A percentile compares a stretch with the other conserved stretches of the same genome.
Evolutionary conservation across 1,284 basidiomycete genomes (phyloP).

Genomic region (Phenoliferia sp.): DNA sequence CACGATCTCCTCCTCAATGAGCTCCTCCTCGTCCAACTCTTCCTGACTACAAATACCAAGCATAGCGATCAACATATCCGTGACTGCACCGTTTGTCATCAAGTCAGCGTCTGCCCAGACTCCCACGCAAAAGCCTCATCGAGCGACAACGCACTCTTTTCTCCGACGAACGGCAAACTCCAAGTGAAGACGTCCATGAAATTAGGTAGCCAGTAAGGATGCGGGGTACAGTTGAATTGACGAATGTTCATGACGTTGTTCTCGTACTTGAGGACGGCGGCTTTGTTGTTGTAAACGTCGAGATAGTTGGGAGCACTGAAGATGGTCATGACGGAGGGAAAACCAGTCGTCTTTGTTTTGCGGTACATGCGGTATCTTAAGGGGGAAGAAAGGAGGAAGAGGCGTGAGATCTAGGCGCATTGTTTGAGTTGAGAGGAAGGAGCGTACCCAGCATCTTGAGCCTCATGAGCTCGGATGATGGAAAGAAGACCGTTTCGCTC

Average conservation of each 20-base stretch:
- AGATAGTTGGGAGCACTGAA: slow-evolving; percentile 95
- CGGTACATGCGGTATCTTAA: slow-evolving; percentile 96
- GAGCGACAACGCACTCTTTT: slow-evolving; percentile 75
- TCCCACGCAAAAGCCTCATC: too few relatives aligned
- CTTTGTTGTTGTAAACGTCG: slow-evolving; percentile 95
- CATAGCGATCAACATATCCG: slow-evolving; percentile 93
- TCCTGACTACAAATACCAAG: slow-evolving; percentile 91
- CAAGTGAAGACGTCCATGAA: slow-evolving; percentile 99
- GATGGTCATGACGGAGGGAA: slow-evolving; percentile 93
- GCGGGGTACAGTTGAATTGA: slow-evolving; percentile 92
- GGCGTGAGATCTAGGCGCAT: not conserved
- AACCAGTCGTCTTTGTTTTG: slow-evolving; percentile 85
- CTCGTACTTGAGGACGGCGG: slow-evolving; percentile 92
- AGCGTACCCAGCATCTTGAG: slow-evolving; percentile 81
- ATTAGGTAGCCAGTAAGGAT: slow-evolving; percentile 95
- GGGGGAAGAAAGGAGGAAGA: slow-evolving; percentile 16
- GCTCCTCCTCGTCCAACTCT: slow-evolving; percentile 82
- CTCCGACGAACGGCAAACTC: slow-evolving; percentile 96
- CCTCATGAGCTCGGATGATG: slow-evolving; percentile 90
- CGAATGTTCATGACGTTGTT: slow-evolving; percentile 92
- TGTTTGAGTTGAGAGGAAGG: slow-evolving; percentile 12
- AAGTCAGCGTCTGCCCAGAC: not conserved
- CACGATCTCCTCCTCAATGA: slow-evolving; percentile 43
- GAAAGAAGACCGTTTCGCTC: slow-evolving; percentile 91
- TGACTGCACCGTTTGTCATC: slow-evolving; percentile 53